Base-by-base conservation (phyloP, 2,329 filamentous ascomycete species). In the Pyricularia grisea region DNA sequence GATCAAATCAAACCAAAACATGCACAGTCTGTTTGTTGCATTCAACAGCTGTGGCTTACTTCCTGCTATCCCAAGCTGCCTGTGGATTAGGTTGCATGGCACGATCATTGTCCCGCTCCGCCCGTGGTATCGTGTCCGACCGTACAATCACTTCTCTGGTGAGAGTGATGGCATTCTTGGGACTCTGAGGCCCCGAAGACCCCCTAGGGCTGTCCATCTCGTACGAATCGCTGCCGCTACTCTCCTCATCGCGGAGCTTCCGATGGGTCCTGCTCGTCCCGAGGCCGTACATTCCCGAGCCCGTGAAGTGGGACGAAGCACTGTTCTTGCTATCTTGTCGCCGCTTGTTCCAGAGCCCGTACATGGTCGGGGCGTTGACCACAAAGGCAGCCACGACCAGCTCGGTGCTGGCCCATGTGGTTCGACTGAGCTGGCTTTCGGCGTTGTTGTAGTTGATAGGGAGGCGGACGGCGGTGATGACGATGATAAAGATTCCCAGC, bases 401-500 rank as follows among this genome's bases (percentile, higher is more conserved):
- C 58, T 68, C 67, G n/a, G 25, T 30, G 27, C 67, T 68, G 30
- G 67, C 31, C 67, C 67, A 68, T 3, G 30, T 36, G 25, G 67
- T 68, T 17, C 67, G 50, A 55, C 55, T 61, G 30, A 61, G 25
- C 67, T 68, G 67, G 30, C 67, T 68, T 30, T 68, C 67, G 55
- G 50, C 28, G 28, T 68, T 14, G 9, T 1, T 10, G 17, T 9
- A 12, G 55, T 63, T 68, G 67, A 68, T 58, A 14, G 67, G 78
- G 69, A 85, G 82, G 17, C 83, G 83, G 70, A 85, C 78, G 69
- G 83, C 79, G 72, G 85, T 83, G 69, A 85, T 82, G 65, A 82
- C 71, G 5, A 81, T 83, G 63, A 85, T 79, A 75, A 79, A 79
- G 69, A 79, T 78, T 6, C 78, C 77, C 4, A 79, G 72, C 66